These are phyloP conservation scores for Cercospora sp. DNA, from an alignment of 2,329 filamentous ascomycete genomes.

Conservation along the genomic window DNA sequence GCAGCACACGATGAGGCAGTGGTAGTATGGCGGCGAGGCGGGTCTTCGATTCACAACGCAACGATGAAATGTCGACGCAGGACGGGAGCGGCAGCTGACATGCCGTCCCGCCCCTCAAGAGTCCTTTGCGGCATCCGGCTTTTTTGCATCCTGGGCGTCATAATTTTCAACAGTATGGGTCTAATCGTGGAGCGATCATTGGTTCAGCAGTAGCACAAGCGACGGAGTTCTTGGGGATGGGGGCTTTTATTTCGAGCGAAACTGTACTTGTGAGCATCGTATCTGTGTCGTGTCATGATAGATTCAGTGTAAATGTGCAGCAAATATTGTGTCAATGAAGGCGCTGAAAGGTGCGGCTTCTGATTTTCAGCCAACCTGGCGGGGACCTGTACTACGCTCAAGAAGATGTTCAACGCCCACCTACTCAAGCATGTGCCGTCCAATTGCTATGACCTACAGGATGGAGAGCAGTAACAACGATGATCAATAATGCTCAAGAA, in stretches of 20 bases:
- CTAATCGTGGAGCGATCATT: slow-evolving; percentile 12
- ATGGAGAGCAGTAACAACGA: neutral
- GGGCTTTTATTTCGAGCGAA: slow-evolving; percentile 5
- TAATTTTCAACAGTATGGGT: neutral
- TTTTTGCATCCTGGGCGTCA: slow-evolving; percentile 12
- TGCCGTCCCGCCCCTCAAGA: neutral
- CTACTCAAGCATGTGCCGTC: neutral
- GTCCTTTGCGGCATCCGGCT: neutral
- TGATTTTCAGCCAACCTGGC: neutral
- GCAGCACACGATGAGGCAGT: neutral
- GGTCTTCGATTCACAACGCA: neutral
- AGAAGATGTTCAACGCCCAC: neutral
- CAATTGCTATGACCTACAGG: neutral
- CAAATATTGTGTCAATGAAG: slow-evolving; percentile 4
- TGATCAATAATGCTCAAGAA: neutral
- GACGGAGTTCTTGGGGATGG: slow-evolving; percentile 4
- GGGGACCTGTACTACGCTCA: neutral
- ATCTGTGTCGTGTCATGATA: slow-evolving; percentile 7
- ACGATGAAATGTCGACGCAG: neutral
- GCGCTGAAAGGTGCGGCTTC: slow-evolving; percentile 4
- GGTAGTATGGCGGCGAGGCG: neutral
- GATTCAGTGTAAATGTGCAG: slow-evolving; percentile 7
- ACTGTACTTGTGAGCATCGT: slow-evolving; percentile 13
- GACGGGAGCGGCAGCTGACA: neutral
- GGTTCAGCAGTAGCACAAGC: slow-evolving; percentile 15